Conservation (phyloP, 805 yeast genomes). For the Candida maris region DNA sequence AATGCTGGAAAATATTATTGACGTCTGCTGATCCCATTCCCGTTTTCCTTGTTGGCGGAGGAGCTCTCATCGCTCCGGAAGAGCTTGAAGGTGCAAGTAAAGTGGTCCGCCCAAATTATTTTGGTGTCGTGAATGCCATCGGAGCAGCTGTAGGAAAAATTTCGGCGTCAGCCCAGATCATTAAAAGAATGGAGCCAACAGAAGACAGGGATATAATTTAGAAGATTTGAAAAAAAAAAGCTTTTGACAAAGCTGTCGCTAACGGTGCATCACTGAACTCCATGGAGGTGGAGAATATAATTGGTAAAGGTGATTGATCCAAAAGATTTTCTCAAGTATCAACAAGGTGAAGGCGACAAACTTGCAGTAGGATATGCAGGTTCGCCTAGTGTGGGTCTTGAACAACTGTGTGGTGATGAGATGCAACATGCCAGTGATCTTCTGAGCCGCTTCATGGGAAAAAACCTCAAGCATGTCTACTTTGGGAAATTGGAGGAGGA, state of each 20-base stretch:
- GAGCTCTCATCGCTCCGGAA: constrained; percentile 42
- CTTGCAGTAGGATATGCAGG: constrained; percentile 39
- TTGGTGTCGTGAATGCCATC: constrained; percentile 45
- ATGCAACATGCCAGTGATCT: constrained; percentile 28
- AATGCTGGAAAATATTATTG: constrained; percentile 39
- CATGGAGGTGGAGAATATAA: constrained; percentile 21
- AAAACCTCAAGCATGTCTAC: constrained; percentile 32
- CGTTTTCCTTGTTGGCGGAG: constrained; percentile 47
- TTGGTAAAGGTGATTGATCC: constrained; percentile 33
- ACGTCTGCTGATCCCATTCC: constrained; percentile 38
- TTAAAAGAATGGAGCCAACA: constrained; percentile 12
- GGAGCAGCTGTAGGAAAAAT: constrained; percentile 47
- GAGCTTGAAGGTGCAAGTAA: constrained; percentile 35
- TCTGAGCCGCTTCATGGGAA: constrained; percentile 23
- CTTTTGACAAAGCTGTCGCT: constrained; percentile 14
- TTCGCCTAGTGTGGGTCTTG: constrained; percentile 44
- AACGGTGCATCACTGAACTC: constrained; percentile 27
- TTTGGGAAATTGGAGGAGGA: constrained; percentile 42
- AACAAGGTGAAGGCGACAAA: constrained; percentile 25
- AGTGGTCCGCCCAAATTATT: constrained; percentile 38
- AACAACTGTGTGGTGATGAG: constrained; percentile 38
- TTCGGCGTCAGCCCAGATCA: constrained; percentile 25
- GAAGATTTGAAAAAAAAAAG: constrained; percentile 16
- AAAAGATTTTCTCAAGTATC: constrained; percentile 24
- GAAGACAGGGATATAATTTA: constrained; percentile 15